Evolutionary conservation across 2,329 filamentous ascomycete genomes (phyloP).

Genomic region (Alternaria longipes): DNA sequence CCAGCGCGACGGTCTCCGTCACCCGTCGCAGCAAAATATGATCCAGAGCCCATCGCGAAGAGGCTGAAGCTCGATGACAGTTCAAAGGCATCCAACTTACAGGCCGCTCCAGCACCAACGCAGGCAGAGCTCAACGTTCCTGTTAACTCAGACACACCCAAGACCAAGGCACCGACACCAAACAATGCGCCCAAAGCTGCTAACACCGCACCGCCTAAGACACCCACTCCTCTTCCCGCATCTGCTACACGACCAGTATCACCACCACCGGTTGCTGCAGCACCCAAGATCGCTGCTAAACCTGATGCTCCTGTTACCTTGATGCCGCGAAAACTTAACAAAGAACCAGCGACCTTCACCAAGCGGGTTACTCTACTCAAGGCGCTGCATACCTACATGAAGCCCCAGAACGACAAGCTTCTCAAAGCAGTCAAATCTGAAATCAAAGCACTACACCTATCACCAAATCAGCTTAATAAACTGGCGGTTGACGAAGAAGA

Average conservation of each 20-base stretch:
- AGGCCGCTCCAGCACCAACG: neutral
- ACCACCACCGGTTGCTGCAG: slow-evolving; percentile 37
- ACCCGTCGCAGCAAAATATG: slow-evolving; percentile 5
- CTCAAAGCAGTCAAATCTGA: slow-evolving; percentile 61
- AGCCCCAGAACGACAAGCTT: slow-evolving; percentile 72
- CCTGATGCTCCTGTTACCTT: slow-evolving; percentile 61
- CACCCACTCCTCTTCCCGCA: slow-evolving; percentile 22
- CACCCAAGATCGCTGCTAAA: slow-evolving; percentile 21
- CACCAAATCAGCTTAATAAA: slow-evolving; percentile 72
- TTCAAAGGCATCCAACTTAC: slow-evolving; percentile 16
- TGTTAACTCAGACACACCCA: slow-evolving; percentile 36
- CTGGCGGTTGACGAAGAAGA: slow-evolving; percentile 82
- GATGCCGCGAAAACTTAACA: slow-evolving; percentile 72
- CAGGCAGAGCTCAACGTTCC: slow-evolving; percentile 29
- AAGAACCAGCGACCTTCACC: slow-evolving; percentile 53
- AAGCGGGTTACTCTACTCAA: slow-evolving; percentile 58
- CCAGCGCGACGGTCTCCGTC: slow-evolving; percentile 5
- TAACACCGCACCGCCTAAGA: slow-evolving; percentile 7
- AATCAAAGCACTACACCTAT: slow-evolving; percentile 66
- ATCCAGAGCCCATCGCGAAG: slow-evolving; percentile 35
- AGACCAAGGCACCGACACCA: slow-evolving; percentile 18
- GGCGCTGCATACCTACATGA: slow-evolving; percentile 71
- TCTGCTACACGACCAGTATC: slow-evolving; percentile 44
- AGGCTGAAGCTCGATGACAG: slow-evolving; percentile 42
- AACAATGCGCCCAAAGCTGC: slow-evolving; percentile 12